Conservation (phyloP, 306 rosid species). For the Gillenia trifoliata region DNA sequence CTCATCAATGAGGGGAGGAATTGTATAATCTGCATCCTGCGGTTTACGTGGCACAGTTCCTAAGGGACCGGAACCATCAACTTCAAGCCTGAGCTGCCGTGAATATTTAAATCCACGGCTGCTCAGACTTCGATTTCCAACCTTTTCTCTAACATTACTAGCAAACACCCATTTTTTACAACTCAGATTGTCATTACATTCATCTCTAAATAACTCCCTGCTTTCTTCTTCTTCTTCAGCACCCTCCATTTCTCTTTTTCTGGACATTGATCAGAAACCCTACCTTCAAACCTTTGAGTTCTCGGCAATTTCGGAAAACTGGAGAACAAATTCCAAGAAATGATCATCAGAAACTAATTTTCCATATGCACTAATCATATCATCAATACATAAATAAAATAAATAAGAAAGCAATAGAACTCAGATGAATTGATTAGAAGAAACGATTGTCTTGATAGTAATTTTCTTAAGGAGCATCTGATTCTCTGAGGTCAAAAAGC, state of each 20-base stretch:
- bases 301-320: conserved; percentile 12
- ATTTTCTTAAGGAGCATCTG: neutral
- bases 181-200: neutral
- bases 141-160: neutral
- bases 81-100: neutral
- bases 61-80: neutral
- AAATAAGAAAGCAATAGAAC: neutral
- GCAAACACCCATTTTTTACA: conserved; percentile 21
- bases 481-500: neutral
- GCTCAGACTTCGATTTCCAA: neutral
- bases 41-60: conserved; percentile 23
- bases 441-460: neutral
- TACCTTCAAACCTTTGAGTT: neutral
- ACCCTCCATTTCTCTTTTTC: conserved; percentile 15
- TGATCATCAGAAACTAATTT: conserved; percentile 1
- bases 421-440: neutral
- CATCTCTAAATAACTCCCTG: conserved; percentile 3
- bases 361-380: conserved; percentile 7
- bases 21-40: conserved; percentile 83
- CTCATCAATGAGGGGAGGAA: conserved; percentile 60
- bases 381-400: neutral
- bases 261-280: conserved; percentile 19
- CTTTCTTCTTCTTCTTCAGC: conserved; percentile 5
- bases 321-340: conserved; percentile 8
- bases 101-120: neutral